Evolutionary conservation across 805 yeast species (phyloP).

Genomic region (Candida nemodendra): DNA sequence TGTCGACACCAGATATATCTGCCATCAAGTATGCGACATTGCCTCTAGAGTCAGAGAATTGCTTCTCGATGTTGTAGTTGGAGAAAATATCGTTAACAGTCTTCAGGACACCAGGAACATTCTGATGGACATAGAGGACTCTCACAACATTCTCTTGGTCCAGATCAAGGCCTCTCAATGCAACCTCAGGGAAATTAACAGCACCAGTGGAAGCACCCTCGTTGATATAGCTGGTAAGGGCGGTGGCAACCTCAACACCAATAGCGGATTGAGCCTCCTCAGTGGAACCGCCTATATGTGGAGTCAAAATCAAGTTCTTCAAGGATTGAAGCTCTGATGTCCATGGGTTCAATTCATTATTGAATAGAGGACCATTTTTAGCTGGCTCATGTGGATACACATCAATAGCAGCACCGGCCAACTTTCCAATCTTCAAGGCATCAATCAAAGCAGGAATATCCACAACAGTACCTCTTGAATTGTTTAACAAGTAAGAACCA

Average conservation of each 20-base stretch:
- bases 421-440: constrained; percentile 88
- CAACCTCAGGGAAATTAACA: constrained; percentile 98
- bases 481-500: constrained; percentile 91
- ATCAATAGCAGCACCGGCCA: constrained; percentile 97
- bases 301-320: constrained; percentile 89
- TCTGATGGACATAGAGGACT: constrained; percentile 93
- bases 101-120: constrained; percentile 97
- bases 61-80: constrained; percentile 94
- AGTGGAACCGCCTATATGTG: constrained; percentile 98
- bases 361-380: constrained; percentile 86
- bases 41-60: constrained; percentile 95
- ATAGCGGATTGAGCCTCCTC: constrained; percentile 98
- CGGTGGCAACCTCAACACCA: constrained; percentile 90
- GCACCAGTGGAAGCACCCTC: constrained; percentile 95
- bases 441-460: constrained; percentile 91
- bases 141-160: constrained; percentile 89
- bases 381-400: constrained; percentile 98
- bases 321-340: constrained; percentile 75
- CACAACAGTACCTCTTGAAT: constrained; percentile 96
- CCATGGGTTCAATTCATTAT: constrained; percentile 75
- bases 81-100: constrained; percentile 95
- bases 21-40: constrained; percentile 98
- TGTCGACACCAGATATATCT: constrained; percentile 83
- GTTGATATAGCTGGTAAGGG: constrained; percentile 86
- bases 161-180: constrained; percentile 80